Evolutionary conservation across 352 stramenopile genomes (phyloP), one percentile per base, ranked within the genome.

Genomic region (Globisporangium megalacanthum): DNA sequence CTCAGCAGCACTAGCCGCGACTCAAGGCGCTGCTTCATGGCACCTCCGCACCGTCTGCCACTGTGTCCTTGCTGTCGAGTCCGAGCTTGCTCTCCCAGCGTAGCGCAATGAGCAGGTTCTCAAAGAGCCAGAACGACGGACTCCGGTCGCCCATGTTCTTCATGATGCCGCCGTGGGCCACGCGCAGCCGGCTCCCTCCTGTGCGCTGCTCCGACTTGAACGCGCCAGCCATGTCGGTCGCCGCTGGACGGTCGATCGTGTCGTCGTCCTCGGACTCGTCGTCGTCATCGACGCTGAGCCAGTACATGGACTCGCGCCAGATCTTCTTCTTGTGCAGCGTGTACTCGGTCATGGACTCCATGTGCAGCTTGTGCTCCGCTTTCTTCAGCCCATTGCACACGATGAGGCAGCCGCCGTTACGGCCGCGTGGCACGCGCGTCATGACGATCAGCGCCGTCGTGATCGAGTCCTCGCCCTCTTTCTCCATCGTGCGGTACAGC

Each of bases 271-370:
- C 60, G 17, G 17, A 29, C 5, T 56, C 59, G 11, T 1, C 59
- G 11, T 1, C 45, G 48, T 76, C 67, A 50, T 81, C 72, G 20
- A 79, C 60, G 45, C 74, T 79, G 20, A 81, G 72, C 72, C 72
- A 81, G 61, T 81, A 81, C 72, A 81, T 81, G 35, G 72, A 81
- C 61, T 81, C 69, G 14, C 72, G 61, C 72, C 72, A 81, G 54
- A 78, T 71, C 57, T 81, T 77, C 45, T 74, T 76, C 60, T 81
- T 81, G 47, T 74, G 64, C 51, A 78, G 54, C 52, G 69, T 69
- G 42, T 77, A 73, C 29, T 71, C 65, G 22, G 74, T 68, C 44
- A 65, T 70, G 60, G 72, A 71, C 58, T 81, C 69, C 31, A 81
- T 62, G 54, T 71, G 67, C 22, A 81, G 66, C 45, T 68, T 78